phyloP scores from a whole-genome alignment of 2,329 filamentous ascomycete species.

The Alternaria sp. region DNA sequence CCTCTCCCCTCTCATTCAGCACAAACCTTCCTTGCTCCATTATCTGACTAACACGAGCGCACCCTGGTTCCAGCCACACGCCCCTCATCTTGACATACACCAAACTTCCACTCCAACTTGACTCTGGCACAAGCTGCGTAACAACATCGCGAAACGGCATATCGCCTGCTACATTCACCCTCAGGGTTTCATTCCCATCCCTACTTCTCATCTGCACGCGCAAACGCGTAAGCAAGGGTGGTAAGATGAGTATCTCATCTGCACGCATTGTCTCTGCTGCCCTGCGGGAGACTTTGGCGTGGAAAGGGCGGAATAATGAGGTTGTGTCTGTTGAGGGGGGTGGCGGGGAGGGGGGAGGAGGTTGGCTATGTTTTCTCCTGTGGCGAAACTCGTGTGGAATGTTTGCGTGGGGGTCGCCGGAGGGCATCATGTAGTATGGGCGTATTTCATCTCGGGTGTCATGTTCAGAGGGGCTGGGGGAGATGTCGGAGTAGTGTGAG shows the following conservation, averaged over 20 bases:
- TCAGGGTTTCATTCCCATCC: not conserved
- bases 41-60: constrained; percentile 8
- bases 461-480: not conserved
- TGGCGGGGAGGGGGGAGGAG: not conserved
- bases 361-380: not conserved
- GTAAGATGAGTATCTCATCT: constrained; percentile 14
- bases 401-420: not conserved
- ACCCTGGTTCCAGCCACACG: constrained; percentile 15
- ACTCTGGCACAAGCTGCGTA: constrained; percentile 9
- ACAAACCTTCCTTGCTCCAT: constrained; percentile 1
- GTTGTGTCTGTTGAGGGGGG: not conserved
- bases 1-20: constrained; percentile 7
- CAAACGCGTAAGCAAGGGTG: constrained; percentile 2
- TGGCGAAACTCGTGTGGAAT: not conserved
- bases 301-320: not conserved
- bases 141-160: constrained; percentile 21
- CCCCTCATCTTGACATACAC: constrained; percentile 14
- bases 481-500: not conserved
- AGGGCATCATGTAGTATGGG: not conserved
- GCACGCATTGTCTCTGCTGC: not conserved
- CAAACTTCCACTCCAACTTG: not conserved
- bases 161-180: constrained; percentile 11
- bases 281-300: not conserved
- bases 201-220: constrained; percentile 1
- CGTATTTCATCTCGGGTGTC: not conserved